These are phyloP conservation scores for Parachaetomium inaequale DNA, from an alignment of 495 filamentous ascomycete species.

Conservation along the genomic window DNA sequence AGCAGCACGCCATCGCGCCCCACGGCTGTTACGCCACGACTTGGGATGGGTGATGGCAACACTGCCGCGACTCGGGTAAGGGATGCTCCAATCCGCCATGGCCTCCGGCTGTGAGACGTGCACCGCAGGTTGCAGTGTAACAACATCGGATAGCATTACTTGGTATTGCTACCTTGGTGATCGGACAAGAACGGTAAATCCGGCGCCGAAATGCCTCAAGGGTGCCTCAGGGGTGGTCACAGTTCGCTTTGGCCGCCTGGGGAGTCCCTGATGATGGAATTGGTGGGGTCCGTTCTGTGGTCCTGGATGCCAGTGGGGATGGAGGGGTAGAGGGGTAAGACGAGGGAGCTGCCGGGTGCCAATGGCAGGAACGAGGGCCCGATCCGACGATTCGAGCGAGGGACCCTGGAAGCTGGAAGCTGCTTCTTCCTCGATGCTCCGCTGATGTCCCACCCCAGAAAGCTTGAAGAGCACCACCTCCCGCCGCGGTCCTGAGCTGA, in stretches of 20 bases:
- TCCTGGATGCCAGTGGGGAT: too few relatives aligned
- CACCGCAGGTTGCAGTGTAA: too few relatives aligned
- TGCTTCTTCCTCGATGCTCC: not conserved
- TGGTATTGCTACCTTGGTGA: too few relatives aligned
- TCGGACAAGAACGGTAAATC: not conserved
- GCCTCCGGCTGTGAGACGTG: too few relatives aligned
- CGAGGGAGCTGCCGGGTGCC: not conserved
- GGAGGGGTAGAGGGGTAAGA: conserved; percentile 1
- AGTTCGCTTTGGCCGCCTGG: not conserved
- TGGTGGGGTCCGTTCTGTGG: not conserved
- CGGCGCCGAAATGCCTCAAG: not conserved
- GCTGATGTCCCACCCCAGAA: not conserved
- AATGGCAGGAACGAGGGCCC: too few relatives aligned
- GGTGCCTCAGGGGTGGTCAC: not conserved
- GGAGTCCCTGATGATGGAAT: not conserved
- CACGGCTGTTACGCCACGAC: too few relatives aligned
- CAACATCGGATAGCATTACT: not conserved
- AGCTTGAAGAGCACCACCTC: not conserved
- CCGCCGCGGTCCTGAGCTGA: not conserved
- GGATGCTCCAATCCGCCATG: too few relatives aligned
- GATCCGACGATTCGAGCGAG: too few relatives aligned
- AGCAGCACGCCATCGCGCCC: too few relatives aligned
- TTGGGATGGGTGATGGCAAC: too few relatives aligned
- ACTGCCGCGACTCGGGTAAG: too few relatives aligned
- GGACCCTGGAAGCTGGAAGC: not conserved